phyloP scores from a whole-genome alignment of 2,329 filamentous ascomycete genomes.

The Dactylellina haptotyla region DNA sequence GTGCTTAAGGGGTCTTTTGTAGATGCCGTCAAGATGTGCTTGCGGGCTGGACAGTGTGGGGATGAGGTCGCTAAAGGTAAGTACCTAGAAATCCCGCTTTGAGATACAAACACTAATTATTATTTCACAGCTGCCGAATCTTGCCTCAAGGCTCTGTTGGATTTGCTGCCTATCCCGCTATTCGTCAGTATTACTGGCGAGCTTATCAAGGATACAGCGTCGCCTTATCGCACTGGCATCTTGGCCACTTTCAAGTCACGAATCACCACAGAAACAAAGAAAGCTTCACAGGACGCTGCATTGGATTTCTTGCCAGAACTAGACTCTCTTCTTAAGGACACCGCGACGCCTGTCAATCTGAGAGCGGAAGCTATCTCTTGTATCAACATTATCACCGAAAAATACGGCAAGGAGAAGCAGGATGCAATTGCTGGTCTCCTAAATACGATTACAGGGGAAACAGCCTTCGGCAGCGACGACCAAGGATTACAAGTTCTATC shows the following conservation, averaged over 20 bases:
- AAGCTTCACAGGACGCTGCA: constrained; percentile 74
- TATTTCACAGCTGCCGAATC: constrained; percentile 69
- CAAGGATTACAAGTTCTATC: constrained; percentile 80
- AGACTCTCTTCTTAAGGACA: constrained; percentile 77
- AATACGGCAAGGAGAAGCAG: constrained; percentile 91
- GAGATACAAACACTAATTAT: constrained; percentile 60
- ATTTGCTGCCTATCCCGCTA: constrained; percentile 83
- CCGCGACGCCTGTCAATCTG: constrained; percentile 79
- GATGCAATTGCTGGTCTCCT: constrained; percentile 80
- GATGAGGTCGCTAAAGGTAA: constrained; percentile 59
- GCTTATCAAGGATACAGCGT: constrained; percentile 78
- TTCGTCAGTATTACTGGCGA: constrained; percentile 89
- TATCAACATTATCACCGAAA: constrained; percentile 90
- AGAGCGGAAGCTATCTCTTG: constrained; percentile 78
- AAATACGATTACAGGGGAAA: constrained; percentile 76
- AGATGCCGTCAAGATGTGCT: constrained; percentile 56
- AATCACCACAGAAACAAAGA: constrained; percentile 76
- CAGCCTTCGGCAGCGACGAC: constrained; percentile 80
- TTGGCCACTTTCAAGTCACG: constrained; percentile 82
- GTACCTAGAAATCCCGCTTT: constrained; percentile 47
- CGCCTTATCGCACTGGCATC: constrained; percentile 80
- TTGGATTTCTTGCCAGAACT: constrained; percentile 82
- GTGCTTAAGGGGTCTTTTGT: constrained; percentile 55
- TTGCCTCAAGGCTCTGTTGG: constrained; percentile 75
- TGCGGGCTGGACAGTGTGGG: constrained; percentile 62